phyloP scores from a whole-genome alignment of 176 grass and related monocot species.

The Zoysia pacifica region DNA sequence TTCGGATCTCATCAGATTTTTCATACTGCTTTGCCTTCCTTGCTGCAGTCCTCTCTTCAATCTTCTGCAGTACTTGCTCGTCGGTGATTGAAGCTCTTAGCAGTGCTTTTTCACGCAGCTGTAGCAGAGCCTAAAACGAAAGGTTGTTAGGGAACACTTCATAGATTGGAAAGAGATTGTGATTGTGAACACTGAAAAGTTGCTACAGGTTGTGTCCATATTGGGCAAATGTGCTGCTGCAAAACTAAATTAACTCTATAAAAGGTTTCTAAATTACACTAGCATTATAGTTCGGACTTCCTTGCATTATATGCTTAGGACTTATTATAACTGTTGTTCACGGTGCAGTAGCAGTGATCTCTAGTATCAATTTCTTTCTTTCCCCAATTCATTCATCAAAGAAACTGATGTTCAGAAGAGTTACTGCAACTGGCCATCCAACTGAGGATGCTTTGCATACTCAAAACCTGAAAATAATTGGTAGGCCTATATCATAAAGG shows the following conservation, averaged over 20 bases:
- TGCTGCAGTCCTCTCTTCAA: constrained; percentile 73
- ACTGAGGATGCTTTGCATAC: neutral
- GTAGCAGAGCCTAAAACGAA: constrained; percentile 47
- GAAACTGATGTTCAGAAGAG: neutral
- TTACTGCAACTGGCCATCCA: constrained; percentile 3
- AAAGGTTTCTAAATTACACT: neutral
- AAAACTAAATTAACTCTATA: neutral
- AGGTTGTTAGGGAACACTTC: neutral
- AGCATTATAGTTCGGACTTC: neutral
- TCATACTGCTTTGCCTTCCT: constrained; percentile 75
- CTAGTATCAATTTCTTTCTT: constrained; percentile 9
- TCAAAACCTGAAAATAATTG: neutral
- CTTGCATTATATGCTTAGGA: neutral
- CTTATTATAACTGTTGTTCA: neutral
- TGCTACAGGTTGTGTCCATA: neutral
- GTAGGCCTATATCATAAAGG: neutral
- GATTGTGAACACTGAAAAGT: neutral
- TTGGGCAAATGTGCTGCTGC: neutral
- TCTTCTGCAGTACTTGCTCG: constrained; percentile 65
- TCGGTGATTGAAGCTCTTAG: constrained; percentile 61
- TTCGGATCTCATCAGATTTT: constrained; percentile 46
- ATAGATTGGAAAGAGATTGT: neutral
- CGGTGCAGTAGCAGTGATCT: neutral
- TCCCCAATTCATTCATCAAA: constrained; percentile 6
- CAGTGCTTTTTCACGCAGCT: constrained; percentile 75